phyloP scores from a whole-genome alignment of 2,329 filamentous ascomycete genomes.

The Ascochyta koolunga region DNA sequence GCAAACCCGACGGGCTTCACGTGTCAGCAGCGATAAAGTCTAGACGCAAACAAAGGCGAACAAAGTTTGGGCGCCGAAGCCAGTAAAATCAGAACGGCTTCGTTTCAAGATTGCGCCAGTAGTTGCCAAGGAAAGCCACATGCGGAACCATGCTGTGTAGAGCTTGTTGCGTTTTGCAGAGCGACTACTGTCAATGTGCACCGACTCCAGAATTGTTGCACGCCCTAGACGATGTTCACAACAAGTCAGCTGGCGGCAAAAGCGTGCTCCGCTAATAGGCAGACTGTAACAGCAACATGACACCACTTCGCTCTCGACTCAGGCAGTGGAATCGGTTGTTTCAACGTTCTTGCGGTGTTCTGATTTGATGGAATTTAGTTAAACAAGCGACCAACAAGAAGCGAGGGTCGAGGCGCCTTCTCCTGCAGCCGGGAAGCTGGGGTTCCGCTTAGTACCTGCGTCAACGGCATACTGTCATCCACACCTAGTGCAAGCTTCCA shows the following conservation, averaged over 20 bases:
- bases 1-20: not conserved
- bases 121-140: constrained; percentile 4
- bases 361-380: not conserved
- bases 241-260: not conserved
- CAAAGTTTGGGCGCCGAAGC: constrained; percentile 5
- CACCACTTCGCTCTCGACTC: not conserved
- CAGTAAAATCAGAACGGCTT: constrained; percentile 1
- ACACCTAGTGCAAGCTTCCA: not conserved
- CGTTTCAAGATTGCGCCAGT: constrained; percentile 5
- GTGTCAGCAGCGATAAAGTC: not conserved
- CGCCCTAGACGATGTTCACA: not conserved
- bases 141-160: not conserved
- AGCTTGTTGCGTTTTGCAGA: not conserved
- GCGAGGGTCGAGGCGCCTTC: not conserved
- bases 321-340: not conserved
- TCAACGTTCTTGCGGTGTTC: not conserved
- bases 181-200: no score
- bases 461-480: not conserved
- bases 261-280: not conserved
- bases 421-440: not conserved
- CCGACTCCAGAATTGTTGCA: not conserved
- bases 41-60: not conserved
- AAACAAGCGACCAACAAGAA: not conserved
- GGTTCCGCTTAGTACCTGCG: not conserved
- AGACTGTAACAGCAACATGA: not conserved